These are phyloP conservation scores for Calonectria multiphialidica DNA, from an alignment of 2,329 filamentous ascomycete genomes.

Conservation along the genomic window DNA sequence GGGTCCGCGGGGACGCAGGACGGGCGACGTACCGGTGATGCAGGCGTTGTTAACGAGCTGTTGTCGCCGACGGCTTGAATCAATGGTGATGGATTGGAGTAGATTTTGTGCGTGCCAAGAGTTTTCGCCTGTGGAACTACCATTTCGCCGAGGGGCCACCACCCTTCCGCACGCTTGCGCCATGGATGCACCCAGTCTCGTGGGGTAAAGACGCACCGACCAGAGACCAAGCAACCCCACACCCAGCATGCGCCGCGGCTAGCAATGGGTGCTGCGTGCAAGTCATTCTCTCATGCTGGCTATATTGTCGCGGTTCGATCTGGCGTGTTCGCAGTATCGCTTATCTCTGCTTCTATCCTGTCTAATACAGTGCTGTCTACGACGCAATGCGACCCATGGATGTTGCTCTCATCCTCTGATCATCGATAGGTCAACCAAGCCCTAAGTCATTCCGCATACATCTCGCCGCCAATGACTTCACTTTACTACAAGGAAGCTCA, in stretches of 20 bases:
- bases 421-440: not conserved
- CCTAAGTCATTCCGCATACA: not conserved
- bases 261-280: not conserved
- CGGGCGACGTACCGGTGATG: conserved; percentile 49
- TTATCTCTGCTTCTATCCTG: not conserved
- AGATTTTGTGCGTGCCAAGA: conserved; percentile 61
- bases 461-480: not conserved
- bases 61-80: conserved; percentile 51
- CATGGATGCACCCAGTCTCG: conserved; percentile 35
- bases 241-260: not conserved
- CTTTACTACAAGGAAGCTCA: not conserved
- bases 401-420: not conserved
- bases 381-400: not conserved
- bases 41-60: conserved; percentile 50
- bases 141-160: conserved; percentile 49
- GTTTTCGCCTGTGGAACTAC: conserved; percentile 56
- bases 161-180: conserved; percentile 28
- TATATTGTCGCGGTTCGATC: not conserved
- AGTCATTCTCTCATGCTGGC: not conserved
- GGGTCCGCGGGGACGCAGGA: conserved; percentile 33
- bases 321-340: not conserved
- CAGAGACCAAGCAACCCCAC: conserved; percentile 16
- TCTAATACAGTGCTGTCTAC: not conserved
- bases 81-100: conserved; percentile 52
- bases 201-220: conserved; percentile 37